Percentiles rank a stretch among this genome's conserved stretches.
These are phyloP conservation scores for Hemerocallis citrina DNA, from an alignment of 106 monocot genomes.

Conservation along the genomic window DNA sequence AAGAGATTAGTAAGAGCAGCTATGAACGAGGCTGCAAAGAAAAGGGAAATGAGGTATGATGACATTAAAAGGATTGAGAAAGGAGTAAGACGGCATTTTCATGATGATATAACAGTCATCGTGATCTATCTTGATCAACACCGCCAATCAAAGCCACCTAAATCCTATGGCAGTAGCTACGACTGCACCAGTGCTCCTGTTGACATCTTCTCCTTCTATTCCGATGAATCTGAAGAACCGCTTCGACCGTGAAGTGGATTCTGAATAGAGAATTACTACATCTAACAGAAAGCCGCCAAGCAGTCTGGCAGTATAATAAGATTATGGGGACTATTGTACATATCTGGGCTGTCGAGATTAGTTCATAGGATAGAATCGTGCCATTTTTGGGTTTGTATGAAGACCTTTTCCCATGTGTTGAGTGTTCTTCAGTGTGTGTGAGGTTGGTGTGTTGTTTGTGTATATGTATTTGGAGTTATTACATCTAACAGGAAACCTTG, in stretches of 20 bases:
- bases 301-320: too few species aligned
- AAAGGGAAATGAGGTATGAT: slow-evolving; percentile 38
- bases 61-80: slow-evolving; percentile 36
- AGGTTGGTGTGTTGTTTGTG: too few species aligned
- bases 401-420: too few species aligned
- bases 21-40: slow-evolving; percentile 38
- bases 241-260: slow-evolving; percentile 6
- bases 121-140: slow-evolving; percentile 49
- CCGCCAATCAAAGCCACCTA: background rate
- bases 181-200: slow-evolving; percentile 24
- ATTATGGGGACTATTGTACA: too few species aligned
- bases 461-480: too few species aligned
- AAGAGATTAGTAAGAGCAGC: slow-evolving; percentile 48
- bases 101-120: slow-evolving; percentile 50
- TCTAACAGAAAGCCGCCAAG: too few species aligned
- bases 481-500: too few species aligned
- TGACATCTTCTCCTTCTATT: slow-evolving; percentile 20
- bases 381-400: too few species aligned
- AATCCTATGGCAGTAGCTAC: background rate
- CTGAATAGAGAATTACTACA: too few species aligned
- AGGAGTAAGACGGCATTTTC: slow-evolving; percentile 40
- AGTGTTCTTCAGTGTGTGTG: too few species aligned
- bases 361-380: too few species aligned
- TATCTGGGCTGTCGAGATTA: too few species aligned
- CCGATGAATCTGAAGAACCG: slow-evolving; percentile 16